phyloP scores from a whole-genome alignment of 139 green algal species.

The Closterium sp. region DNA sequence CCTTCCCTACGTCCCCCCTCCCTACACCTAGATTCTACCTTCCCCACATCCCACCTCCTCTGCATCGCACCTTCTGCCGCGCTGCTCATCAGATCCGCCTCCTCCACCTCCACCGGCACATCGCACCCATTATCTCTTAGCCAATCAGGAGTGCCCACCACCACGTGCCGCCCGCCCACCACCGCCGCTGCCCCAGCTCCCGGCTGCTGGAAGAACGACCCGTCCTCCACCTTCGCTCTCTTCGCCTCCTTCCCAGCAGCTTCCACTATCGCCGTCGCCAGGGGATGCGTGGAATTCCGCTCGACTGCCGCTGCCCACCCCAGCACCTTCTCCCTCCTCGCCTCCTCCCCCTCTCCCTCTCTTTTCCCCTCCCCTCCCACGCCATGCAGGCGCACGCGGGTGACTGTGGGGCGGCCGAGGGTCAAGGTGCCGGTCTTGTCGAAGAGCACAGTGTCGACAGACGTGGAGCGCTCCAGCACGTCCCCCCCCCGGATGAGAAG shows the following conservation, averaged over 20 bases:
- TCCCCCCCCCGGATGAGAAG: conserved; percentile 85
- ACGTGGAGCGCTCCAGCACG: conserved; percentile 75
- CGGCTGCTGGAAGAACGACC: conserved; percentile 26
- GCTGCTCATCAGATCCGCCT: background rate
- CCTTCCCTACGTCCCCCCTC: no score
- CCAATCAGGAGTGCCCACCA: conserved; percentile 74
- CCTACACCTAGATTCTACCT: no score
- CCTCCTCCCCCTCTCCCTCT: background rate
- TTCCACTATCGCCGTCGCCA: conserved; percentile 68
- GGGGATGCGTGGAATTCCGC: conserved; percentile 71
- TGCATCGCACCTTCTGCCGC: background rate
- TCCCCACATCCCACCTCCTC: no score
- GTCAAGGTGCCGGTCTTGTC: conserved; percentile 99
- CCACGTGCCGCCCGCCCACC: conserved; percentile 34
- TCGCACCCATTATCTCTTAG: conserved; percentile 36
- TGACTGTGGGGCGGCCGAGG: conserved; percentile 56
- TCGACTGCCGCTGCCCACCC: conserved; percentile 73
- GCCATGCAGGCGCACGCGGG: background rate
- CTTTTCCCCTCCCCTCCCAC: background rate
- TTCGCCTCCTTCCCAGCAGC: background rate
- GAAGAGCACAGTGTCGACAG: conserved; percentile 77
- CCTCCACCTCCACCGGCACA: background rate
- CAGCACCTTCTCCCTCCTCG: conserved; percentile 61
- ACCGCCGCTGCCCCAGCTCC: conserved; percentile 9
- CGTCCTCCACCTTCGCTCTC: conserved; percentile 14